Percentiles rank a stretch among this genome's conserved stretches.
phyloP scores from a whole-genome alignment of 768 basidiomycete species.

The Naganishia kalamii region DNA sequence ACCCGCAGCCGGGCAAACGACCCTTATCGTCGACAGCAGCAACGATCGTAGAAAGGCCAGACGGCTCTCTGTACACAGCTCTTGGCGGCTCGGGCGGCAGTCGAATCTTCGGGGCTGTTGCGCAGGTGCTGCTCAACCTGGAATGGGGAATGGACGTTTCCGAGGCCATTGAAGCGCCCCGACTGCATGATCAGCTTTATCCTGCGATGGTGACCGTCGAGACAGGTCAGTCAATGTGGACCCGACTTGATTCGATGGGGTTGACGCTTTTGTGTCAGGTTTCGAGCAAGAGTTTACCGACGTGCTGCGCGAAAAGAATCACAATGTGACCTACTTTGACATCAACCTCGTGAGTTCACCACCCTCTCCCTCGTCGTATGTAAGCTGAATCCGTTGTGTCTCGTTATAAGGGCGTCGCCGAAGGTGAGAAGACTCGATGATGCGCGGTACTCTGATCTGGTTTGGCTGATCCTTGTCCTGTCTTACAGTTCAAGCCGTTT shows the following conservation, averaged over 20 bases:
- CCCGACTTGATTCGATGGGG: not conserved
- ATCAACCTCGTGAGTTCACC: constrained; percentile 52
- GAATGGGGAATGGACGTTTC: constrained; percentile 77
- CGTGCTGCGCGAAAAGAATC: constrained; percentile 59
- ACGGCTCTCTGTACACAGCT: constrained; percentile 67
- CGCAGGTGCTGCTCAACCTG: constrained; percentile 65
- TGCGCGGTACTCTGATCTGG: not conserved
- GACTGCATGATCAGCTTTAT: constrained; percentile 80
- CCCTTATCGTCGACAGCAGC: constrained; percentile 81
- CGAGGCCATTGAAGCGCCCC: constrained; percentile 71
- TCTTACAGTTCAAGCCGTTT: constrained; percentile 56
- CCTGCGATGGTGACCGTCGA: constrained; percentile 51
- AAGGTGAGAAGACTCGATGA: constrained; percentile 12
- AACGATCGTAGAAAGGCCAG: constrained; percentile 66
- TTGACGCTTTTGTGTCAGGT: constrained; percentile 33
- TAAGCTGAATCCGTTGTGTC: too few species aligned
- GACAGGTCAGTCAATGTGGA: constrained; percentile 27
- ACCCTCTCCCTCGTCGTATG: too few species aligned
- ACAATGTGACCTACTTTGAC: constrained; percentile 64
- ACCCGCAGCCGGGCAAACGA: constrained; percentile 78
- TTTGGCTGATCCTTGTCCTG: not conserved
- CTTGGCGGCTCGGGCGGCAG: constrained; percentile 84
- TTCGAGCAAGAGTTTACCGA: constrained; percentile 58
- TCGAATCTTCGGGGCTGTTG: constrained; percentile 70
- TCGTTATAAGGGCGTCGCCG: constrained; percentile 31